Evolutionary conservation across 805 yeast species (phyloP).

Genomic region (Ogataea pignaliae): DNA sequence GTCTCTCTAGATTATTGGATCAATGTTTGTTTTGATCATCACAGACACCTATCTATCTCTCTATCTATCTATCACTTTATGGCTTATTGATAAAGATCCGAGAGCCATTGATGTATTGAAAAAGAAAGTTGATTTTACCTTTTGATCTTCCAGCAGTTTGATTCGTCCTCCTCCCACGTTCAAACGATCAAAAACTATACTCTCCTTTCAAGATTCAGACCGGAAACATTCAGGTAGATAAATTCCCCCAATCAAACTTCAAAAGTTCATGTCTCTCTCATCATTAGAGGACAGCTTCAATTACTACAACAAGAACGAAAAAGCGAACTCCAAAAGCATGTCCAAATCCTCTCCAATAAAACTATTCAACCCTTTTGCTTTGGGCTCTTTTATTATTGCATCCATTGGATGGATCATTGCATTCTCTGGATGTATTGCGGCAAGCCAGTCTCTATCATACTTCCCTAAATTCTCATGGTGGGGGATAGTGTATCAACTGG

Average conservation of each 20-base stretch:
- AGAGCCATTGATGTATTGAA: too few relatives aligned
- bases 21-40: too few relatives aligned
- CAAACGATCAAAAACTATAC: too few relatives aligned
- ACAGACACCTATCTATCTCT: too few relatives aligned
- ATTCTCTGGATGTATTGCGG: slow-evolving; percentile 77
- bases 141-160: too few relatives aligned
- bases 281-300: too few relatives aligned
- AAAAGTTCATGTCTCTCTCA: neutral
- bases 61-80: neutral
- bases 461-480: slow-evolving; percentile 95
- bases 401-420: slow-evolving; percentile 82
- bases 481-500: slow-evolving; percentile 80
- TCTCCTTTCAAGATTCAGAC: neutral
- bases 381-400: slow-evolving; percentile 73
- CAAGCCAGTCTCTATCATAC: slow-evolving; percentile 31
- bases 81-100: neutral
- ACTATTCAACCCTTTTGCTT: slow-evolving; percentile 67
- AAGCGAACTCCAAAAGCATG: slow-evolving; percentile 3
- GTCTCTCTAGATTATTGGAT: too few relatives aligned
- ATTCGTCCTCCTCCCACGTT: too few relatives aligned
- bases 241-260: neutral
- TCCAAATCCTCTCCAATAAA: slow-evolving; percentile 16
- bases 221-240: too few relatives aligned
- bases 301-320: too few relatives aligned
- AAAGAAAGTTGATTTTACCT: too few relatives aligned